phyloP scores from a whole-genome alignment of 140 eudicot genomes.

The Erigeron philadelphicus region DNA sequence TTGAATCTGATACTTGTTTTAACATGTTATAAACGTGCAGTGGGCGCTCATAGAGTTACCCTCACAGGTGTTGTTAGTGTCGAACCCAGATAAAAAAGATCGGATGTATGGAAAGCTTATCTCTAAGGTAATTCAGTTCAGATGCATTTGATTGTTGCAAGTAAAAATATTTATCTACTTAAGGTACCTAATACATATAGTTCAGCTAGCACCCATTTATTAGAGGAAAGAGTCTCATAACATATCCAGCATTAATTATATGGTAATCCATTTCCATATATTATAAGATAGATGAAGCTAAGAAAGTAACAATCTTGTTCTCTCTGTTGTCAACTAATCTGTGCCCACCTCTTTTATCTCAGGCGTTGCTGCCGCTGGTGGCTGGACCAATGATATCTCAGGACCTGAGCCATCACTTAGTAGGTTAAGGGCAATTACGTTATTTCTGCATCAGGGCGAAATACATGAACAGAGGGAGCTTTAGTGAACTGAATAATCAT shows the following conservation, averaged over 20 bases:
- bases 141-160: neutral
- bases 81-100: constrained; percentile 18
- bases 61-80: constrained; percentile 31
- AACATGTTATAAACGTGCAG: neutral
- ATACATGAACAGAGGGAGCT: neutral
- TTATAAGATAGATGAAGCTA: neutral
- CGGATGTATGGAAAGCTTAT: constrained; percentile 77
- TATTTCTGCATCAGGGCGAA: no score
- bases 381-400: neutral
- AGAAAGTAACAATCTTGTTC: neutral
- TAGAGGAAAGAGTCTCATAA: no score
- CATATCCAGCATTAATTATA: neutral
- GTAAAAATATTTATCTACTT: neutral
- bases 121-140: constrained; percentile 38
- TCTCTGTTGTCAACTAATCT: neutral
- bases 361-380: neutral
- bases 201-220: neutral
- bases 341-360: neutral
- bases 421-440: no score
- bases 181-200: no score
- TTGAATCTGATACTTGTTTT: neutral
- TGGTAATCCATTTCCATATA: neutral
- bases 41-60: neutral
- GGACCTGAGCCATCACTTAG: neutral
- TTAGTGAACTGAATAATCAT: neutral